Conservation (phyloP, 768 basidiomycete genomes). For the Hericium erinaceus region DNA sequence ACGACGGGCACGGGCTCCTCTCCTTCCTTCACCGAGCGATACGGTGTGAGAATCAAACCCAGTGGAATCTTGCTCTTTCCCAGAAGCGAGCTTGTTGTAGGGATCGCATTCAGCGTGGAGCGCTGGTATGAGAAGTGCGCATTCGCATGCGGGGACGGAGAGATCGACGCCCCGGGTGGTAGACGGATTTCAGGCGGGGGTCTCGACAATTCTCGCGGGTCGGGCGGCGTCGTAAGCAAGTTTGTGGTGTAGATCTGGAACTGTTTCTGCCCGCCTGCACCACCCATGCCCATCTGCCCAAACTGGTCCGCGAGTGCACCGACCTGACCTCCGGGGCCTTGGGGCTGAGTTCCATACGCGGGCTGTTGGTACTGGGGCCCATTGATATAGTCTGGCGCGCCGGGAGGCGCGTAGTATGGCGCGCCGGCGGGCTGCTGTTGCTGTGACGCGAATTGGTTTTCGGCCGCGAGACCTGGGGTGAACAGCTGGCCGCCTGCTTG, state of each 20-base stretch:
- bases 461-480: conserved; percentile 72
- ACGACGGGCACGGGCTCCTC: conserved; percentile 39
- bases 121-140: conserved; percentile 90
- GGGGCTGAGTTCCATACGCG: conserved; percentile 27
- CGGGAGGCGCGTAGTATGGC: conserved; percentile 33
- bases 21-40: conserved; percentile 38
- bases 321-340: conserved; percentile 24
- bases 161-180: conserved; percentile 76
- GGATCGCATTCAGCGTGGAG: conserved; percentile 38
- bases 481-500: conserved; percentile 54
- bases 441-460: conserved; percentile 64
- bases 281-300: conserved; percentile 72
- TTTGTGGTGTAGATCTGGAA: conserved; percentile 82
- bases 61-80: conserved; percentile 42
- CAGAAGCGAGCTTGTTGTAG: conserved; percentile 10
- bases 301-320: conserved; percentile 78
- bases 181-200: conserved; percentile 87
- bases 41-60: conserved; percentile 40
- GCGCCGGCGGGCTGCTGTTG: conserved; percentile 36
- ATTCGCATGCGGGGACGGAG: conserved; percentile 70
- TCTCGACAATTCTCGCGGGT: conserved; percentile 72
- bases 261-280: conserved; percentile 50
- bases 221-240: conserved; percentile 86
- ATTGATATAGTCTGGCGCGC: conserved; percentile 34
- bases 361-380: conserved; percentile 34